Percentiles rank a stretch among this genome's conserved stretches.
Evolutionary conservation across 208 protist genomes (phyloP).

Genomic region (Lotmaria passim): DNA sequence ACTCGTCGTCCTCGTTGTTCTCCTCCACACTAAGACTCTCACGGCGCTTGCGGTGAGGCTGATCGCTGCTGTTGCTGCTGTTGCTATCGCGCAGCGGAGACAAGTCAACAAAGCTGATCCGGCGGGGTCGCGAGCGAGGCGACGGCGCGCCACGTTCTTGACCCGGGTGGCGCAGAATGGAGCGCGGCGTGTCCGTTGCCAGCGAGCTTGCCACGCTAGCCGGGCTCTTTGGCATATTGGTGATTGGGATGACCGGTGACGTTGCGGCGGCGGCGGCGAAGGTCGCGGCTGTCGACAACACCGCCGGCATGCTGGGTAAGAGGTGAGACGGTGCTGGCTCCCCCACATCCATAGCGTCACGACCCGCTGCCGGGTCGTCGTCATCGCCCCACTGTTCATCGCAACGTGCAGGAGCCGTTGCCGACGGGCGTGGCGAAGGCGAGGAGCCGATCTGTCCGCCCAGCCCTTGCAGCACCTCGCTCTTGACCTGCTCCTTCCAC

Average conservation of each 20-base stretch:
- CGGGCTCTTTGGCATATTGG: slow-evolving; percentile 16
- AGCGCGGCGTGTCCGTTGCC: slow-evolving; percentile 41
- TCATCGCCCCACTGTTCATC: not conserved
- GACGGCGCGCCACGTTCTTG: slow-evolving; percentile 3
- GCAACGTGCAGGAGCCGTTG: too few relatives aligned
- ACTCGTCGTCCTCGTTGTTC: slow-evolving; percentile 34
- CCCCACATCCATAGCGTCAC: not conserved
- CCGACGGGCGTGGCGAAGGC: too few relatives aligned
- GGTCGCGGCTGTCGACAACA: not conserved
- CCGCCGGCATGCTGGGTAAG: slow-evolving; percentile 6
- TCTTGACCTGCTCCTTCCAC: slow-evolving; percentile 21
- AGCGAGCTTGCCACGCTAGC: slow-evolving; percentile 32
- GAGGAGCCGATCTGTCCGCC: not conserved
- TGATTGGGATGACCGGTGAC: not conserved
- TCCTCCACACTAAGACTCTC: slow-evolving; percentile 4
- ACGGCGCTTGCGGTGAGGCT: not conserved
- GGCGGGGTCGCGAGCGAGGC: slow-evolving; percentile 15
- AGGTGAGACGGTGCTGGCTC: not conserved
- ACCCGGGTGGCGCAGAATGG: slow-evolving; percentile 38
- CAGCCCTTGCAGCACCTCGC: slow-evolving; percentile 18
- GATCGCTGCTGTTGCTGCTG: slow-evolving; percentile 11
- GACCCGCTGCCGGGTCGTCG: not conserved
- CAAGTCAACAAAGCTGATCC: slow-evolving; percentile 39
- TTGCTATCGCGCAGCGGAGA: slow-evolving; percentile 15
- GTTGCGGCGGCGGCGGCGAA: not conserved